Evolutionary conservation across 495 filamentous ascomycete genomes (phyloP), one percentile per base, ranked within the genome.

Genomic region (Trichoderma reesei): DNA sequence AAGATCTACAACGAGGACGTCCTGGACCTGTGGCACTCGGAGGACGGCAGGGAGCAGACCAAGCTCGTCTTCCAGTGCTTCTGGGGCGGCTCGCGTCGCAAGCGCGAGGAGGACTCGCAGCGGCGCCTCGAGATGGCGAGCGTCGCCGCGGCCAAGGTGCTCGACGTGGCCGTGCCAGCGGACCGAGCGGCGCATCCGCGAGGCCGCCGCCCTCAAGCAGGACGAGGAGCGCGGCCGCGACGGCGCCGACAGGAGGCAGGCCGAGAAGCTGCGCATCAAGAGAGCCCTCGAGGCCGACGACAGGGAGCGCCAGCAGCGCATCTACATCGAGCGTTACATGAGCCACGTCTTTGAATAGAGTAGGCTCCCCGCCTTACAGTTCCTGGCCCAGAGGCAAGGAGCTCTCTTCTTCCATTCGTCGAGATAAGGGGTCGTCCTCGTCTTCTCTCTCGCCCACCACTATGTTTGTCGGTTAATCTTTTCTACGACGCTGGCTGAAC

Each of bases 1-100:
- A 80, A 84, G 61, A 71, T 96, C 34, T 83, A 89, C 72, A 80
- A 87, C 18, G 88, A 87, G 8, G 91, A 96, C 70, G 77, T 83
- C 42, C 85, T 96, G 60, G 80, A 80, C 3, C 79, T 92, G 14
- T 91, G 81, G 76, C 70, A 61, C 39, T 3, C 26, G 46, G 20
- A 13, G 3, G 39, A 60, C 37, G 7, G 20, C 67, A 71, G 16
- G 8, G 37, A 26, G 39, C 72, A 67, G 60, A 72, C 72, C 6
- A 73, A 70, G 56, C 65, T 82, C n/a, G 70, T 67, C 8, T 80
- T 82, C 66, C 69, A 72, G 20, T 82, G 79, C 68, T 68, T 65
- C 33, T 82, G 78, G 78, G 79, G 79, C 51, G 78, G 73, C 16
- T 80, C 78, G 59, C 71, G 72, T 5, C 37, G n/a, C 18, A 54